A percentile compares a stretch with the other conserved stretches of the same genome.
phyloP scores from a whole-genome alignment of 192 early-diverging fungal genomes.

The Piromyces sp. region DNA sequence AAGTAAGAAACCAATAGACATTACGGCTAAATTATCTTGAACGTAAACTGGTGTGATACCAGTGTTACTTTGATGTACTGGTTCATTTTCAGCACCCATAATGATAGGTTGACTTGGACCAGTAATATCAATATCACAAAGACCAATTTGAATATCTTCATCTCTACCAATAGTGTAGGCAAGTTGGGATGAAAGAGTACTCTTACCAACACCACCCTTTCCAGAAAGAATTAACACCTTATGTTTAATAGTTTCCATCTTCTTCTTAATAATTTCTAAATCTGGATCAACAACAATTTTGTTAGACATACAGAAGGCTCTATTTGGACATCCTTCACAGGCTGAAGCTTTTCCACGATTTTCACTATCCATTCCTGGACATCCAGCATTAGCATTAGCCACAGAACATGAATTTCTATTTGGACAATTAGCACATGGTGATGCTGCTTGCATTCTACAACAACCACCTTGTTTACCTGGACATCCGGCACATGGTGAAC shows the following conservation, averaged over 20 bases:
- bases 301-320: conserved; percentile 50
- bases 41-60: conserved; percentile 22
- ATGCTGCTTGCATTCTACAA: not conserved
- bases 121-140: conserved; percentile 91
- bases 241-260: conserved; percentile 36
- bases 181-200: conserved; percentile 71
- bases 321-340: conserved; percentile 71
- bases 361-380: conserved; percentile 28
- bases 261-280: not conserved
- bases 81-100: conserved; percentile 65
- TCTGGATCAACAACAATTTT: conserved; percentile 63
- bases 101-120: conserved; percentile 77
- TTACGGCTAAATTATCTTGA: conserved; percentile 37
- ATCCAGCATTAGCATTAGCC: not conserved
- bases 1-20: conserved; percentile 91
- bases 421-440: not conserved
- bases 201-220: conserved; percentile 97
- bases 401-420: not conserved
- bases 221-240: conserved; percentile 91
- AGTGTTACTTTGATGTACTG: conserved; percentile 60
- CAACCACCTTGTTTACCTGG: not conserved
- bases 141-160: conserved; percentile 33
- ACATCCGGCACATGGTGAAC: not conserved
- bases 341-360: conserved; percentile 51
- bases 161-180: conserved; percentile 47